These are phyloP conservation scores for Pythium aquatile DNA, from an alignment of 352 stramenopile species.

Conservation along the genomic window DNA sequence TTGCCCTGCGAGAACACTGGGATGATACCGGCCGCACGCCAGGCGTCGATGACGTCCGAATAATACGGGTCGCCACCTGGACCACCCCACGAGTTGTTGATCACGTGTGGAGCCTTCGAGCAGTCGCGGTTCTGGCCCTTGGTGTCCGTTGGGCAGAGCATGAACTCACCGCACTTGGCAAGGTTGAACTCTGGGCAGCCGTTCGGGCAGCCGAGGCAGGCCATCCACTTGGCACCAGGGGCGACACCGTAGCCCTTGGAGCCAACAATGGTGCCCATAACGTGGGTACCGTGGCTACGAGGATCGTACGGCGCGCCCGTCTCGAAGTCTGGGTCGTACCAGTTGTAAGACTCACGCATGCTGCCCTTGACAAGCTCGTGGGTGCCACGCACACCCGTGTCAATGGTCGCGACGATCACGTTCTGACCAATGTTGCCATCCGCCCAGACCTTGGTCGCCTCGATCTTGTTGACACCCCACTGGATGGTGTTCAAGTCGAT, in stretches of 20 bases:
- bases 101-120: slow-evolving; percentile 30
- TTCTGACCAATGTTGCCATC: slow-evolving; percentile 22
- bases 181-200: slow-evolving; percentile 20
- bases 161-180: slow-evolving; percentile 23
- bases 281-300: slow-evolving; percentile 33
- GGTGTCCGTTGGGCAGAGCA: slow-evolving; percentile 19
- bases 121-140: slow-evolving; percentile 28
- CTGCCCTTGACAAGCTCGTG: slow-evolving; percentile 19
- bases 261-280: slow-evolving; percentile 31
- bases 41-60: slow-evolving; percentile 21
- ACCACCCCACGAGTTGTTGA: slow-evolving; percentile 36
- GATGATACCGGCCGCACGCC: slow-evolving; percentile 29
- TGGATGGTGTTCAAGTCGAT: slow-evolving; percentile 13
- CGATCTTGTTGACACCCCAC: slow-evolving; percentile 24
- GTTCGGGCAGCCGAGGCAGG: slow-evolving; percentile 22
- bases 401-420: slow-evolving; percentile 28
- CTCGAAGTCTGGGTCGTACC: slow-evolving; percentile 30
- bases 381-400: slow-evolving; percentile 30
- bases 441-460: slow-evolving; percentile 22
- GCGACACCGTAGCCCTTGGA: slow-evolving; percentile 28
- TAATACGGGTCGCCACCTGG: slow-evolving; percentile 6
- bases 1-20: slow-evolving; percentile 33
- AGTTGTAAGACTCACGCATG: slow-evolving; percentile 14
- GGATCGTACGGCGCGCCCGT: slow-evolving; percentile 19
- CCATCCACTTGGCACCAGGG: slow-evolving; percentile 28